phyloP scores from a whole-genome alignment of 179 eudicot genomes.

The Patellifolia procumbens region DNA sequence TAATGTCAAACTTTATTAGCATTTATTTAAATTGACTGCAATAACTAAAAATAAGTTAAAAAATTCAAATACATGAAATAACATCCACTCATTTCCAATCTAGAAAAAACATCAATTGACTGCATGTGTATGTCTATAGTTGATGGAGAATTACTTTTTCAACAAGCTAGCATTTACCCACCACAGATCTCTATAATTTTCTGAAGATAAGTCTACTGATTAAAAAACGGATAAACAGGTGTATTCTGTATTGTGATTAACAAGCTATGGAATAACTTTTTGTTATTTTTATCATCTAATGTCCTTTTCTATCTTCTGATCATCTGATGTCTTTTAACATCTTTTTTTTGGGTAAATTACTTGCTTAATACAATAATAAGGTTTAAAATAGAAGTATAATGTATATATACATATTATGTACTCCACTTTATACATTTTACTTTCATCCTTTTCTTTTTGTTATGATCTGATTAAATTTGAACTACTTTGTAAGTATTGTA shows the following conservation, averaged over 20 bases:
- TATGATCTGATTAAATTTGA: slow-evolving; percentile 30
- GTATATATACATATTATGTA: slow-evolving; percentile 14
- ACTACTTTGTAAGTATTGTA: slow-evolving; percentile 20
- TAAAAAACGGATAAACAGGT: not conserved
- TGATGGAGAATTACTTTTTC: not conserved
- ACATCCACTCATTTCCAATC: too few relatives aligned
- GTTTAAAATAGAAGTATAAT: slow-evolving; percentile 9
- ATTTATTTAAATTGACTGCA: too few relatives aligned
- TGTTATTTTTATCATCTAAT: slow-evolving; percentile 13
- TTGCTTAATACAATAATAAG: not conserved
- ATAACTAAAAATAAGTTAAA: too few relatives aligned
- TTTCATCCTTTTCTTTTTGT: slow-evolving; percentile 27
- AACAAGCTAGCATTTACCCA: not conserved
- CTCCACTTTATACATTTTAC: slow-evolving; percentile 8
- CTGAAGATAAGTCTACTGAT: not conserved
- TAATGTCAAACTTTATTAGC: too few relatives aligned
- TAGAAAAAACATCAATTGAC: too few relatives aligned
- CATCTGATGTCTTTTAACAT: slow-evolving; percentile 20
- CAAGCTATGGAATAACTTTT: slow-evolving; percentile 21
- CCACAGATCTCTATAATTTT: not conserved
- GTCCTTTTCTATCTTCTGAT: slow-evolving; percentile 12
- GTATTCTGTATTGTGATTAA: slow-evolving; percentile 18
- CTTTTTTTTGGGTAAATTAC: not conserved
- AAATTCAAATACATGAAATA: too few relatives aligned
- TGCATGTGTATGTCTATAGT: slow-evolving; percentile 1